These are phyloP conservation scores for Solanum etuberosum DNA, from an alignment of 257 asterid genomes.

Conservation along the genomic window DNA sequence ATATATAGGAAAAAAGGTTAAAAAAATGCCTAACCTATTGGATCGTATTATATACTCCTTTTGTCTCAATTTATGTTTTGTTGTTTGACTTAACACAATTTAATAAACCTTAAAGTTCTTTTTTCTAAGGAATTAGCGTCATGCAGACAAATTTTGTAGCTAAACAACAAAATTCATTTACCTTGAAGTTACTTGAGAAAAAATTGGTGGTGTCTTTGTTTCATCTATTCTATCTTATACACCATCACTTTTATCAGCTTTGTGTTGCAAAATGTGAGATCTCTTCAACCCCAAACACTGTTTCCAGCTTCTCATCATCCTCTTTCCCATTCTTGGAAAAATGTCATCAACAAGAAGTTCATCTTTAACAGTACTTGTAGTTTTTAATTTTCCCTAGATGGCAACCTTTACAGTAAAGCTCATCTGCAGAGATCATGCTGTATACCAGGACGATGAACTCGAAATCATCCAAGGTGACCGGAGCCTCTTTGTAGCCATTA, in stretches of 20 bases:
- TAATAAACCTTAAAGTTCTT: background rate
- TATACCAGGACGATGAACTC: slow-evolving; percentile 38
- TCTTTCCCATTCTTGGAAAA: background rate
- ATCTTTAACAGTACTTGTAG: slow-evolving; percentile 41
- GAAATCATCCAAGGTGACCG: slow-evolving; percentile 72
- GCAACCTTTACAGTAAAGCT: slow-evolving; percentile 62
- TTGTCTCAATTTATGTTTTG: background rate
- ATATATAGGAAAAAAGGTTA: background rate
- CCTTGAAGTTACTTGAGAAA: background rate
- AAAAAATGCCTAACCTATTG: background rate
- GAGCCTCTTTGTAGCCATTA: slow-evolving; percentile 59
- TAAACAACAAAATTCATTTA: no score
- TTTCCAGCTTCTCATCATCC: slow-evolving; percentile 43
- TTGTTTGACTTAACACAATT: background rate
- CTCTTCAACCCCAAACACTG: slow-evolving; percentile 52
- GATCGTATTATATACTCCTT: background rate
- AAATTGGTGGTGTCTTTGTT: background rate
- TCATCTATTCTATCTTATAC: background rate
- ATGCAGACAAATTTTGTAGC: background rate
- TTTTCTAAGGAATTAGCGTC: background rate
- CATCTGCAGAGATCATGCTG: slow-evolving; percentile 62
- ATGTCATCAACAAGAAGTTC: slow-evolving; percentile 41
- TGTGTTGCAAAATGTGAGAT: slow-evolving; percentile 26
- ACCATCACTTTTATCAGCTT: slow-evolving; percentile 8
- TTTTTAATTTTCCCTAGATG: slow-evolving; percentile 28